Conservation (phyloP, 345 rosid species). For the Kernera saxatilis region DNA sequence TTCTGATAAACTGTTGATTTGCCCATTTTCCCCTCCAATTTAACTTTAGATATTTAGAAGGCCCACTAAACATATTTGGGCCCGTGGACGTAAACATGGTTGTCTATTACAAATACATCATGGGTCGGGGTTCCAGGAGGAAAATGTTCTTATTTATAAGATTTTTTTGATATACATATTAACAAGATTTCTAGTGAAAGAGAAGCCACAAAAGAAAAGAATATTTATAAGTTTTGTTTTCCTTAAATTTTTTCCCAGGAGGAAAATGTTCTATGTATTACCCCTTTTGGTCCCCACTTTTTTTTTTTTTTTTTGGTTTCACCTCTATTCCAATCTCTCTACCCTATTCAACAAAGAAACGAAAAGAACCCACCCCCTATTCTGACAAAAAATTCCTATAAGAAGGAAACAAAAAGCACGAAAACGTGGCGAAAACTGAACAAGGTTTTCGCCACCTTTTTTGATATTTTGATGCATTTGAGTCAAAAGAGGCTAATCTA, state of each 20-base stretch:
- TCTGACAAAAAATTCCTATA: slow-evolving; percentile 21
- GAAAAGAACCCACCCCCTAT: not conserved
- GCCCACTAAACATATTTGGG: not conserved
- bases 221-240: not conserved
- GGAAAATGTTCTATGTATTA: slow-evolving; percentile 15
- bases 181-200: no score
- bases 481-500: not conserved
- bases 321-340: slow-evolving; percentile 11
- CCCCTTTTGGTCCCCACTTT: not conserved
- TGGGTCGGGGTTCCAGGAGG: not conserved
- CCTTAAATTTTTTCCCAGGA: not conserved
- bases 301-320: not conserved
- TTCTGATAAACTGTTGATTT: not conserved
- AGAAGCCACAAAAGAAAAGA: not conserved
- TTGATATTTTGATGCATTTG: not conserved
- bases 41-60: not conserved
- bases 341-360: slow-evolving; percentile 17
- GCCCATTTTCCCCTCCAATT: not conserved
- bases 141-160: not conserved
- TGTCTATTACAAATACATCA: not conserved
- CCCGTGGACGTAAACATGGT: not conserved
- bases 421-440: not conserved
- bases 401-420: not conserved
- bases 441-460: not conserved
- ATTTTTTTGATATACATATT: no score